Conservation (phyloP, 2,329 filamentous ascomycete species). For the Celoporthe dispersa region DNA sequence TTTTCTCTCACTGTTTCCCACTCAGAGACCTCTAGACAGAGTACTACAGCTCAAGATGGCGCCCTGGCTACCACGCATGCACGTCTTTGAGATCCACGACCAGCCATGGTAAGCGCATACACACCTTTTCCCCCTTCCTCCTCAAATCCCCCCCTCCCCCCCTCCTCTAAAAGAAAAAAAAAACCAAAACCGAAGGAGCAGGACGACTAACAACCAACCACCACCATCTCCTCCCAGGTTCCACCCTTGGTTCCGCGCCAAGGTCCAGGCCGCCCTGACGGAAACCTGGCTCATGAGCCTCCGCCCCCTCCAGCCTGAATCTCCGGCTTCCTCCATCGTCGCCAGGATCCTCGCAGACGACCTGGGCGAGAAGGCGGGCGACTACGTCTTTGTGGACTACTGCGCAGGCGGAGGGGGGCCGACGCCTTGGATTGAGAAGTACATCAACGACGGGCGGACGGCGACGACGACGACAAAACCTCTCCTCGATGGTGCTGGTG, state of each 20-base stretch:
- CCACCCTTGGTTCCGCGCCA: slow-evolving; percentile 65
- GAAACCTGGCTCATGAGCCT: slow-evolving; percentile 65
- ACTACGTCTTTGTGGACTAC: slow-evolving; percentile 73
- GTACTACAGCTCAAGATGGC: slow-evolving; percentile 42
- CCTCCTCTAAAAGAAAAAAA: background rate
- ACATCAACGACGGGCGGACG: slow-evolving; percentile 51
- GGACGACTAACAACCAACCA: slow-evolving; percentile 19
- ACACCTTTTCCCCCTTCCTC: slow-evolving; percentile 3
- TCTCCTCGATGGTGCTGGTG: background rate
- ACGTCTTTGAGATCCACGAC: slow-evolving; percentile 71
- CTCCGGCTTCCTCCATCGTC: slow-evolving; percentile 64
- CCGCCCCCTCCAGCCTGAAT: slow-evolving; percentile 58
- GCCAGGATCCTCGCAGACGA: slow-evolving; percentile 58
- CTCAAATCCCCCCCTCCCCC: background rate
- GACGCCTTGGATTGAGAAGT: slow-evolving; percentile 65
- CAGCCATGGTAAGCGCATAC: slow-evolving; percentile 60
- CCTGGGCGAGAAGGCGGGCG: slow-evolving; percentile 51
- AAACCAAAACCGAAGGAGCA: no score
- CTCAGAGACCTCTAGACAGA: background rate
- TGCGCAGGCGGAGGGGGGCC: slow-evolving; percentile 76
- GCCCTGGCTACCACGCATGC: slow-evolving; percentile 60
- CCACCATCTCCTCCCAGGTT: slow-evolving; percentile 58
- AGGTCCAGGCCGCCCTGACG: slow-evolving; percentile 68
- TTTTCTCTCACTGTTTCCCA: no score
- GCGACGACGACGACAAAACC: slow-evolving; percentile 31